Base-by-base conservation (phyloP, 2,329 filamentous ascomycete species). In the Diplodia seriata region DNA sequence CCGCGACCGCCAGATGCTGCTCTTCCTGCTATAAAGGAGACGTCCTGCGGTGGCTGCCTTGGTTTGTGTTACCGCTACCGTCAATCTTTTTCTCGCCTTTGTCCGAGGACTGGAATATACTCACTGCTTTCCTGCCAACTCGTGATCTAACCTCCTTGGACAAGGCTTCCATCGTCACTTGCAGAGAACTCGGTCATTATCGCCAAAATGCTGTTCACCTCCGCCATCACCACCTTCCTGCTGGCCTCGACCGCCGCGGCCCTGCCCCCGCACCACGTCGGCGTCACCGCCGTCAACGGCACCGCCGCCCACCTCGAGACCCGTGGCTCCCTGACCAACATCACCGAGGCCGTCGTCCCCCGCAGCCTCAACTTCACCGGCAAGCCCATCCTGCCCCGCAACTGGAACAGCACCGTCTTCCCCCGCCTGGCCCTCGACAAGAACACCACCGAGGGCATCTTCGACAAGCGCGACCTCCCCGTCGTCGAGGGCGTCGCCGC, bases 401-500 rank as follows among this genome's bases (percentile, higher is more conserved):
- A 14, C 33, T 20, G 23, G 33, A 20, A 57, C 33, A 57, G 38
- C 8, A 36, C 56, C 56, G 31, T 55, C 62, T 56, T 56, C 36
- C 51, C 62, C 7, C 51, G 51, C 26, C 62, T 56, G n/a, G 15
- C 62, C 2, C 62, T 66, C 50, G 20, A 54, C 50, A 56, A 54
- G 50, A 66, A 54, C 62, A 36, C 33, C 50, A 56, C 49, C 23
- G 62, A 66, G 62, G 62, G 62, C 36, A 33, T 66, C 62, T 66
- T 66, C 36, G 62, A 66, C 20, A 66, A 66, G 62, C 62, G 62
- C 50, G 36, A 43, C 23, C 18, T 54, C 40, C n/a, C n/a, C 56
- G 56, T 29, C 57, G 31, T 62, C 36, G 62, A 50, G 38, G 47
- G 50, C 31, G 61, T 38, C n/a, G 62, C 62, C 1, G 49, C 23